Conservation (phyloP, 2,329 filamentous ascomycete species). For the Pseudocercospora ulei region DNA sequence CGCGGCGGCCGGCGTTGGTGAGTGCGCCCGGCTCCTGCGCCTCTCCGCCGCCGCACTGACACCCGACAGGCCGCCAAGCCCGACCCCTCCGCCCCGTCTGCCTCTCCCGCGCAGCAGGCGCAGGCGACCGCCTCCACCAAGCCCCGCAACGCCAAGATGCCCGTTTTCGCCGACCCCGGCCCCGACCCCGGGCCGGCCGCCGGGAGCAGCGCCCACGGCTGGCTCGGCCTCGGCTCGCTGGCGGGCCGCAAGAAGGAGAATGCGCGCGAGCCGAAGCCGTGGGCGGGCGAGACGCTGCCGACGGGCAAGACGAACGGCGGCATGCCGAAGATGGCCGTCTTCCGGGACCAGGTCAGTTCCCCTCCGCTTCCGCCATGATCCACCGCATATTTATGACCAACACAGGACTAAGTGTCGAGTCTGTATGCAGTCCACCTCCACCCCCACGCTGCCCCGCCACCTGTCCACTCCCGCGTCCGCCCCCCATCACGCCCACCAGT, state of each 20-base stretch:
- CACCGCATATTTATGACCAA: slow-evolving; percentile 67
- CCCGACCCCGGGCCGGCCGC: slow-evolving; percentile 44
- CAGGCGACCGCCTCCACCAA: slow-evolving; percentile 48
- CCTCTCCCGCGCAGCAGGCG: slow-evolving; percentile 57
- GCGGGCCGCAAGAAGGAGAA: slow-evolving; percentile 93
- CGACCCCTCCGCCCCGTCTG: slow-evolving; percentile 61
- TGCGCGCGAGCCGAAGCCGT: slow-evolving; percentile 70
- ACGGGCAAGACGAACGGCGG: slow-evolving; percentile 71
- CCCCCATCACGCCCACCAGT: slow-evolving; percentile 54
- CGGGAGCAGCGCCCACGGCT: slow-evolving; percentile 58
- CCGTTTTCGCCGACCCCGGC: slow-evolving; percentile 72
- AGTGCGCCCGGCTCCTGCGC: slow-evolving; percentile 39
- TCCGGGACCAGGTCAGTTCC: slow-evolving; percentile 84
- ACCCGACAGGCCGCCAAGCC: slow-evolving; percentile 76
- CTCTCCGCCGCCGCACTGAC: too few species aligned
- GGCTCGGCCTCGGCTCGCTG: slow-evolving; percentile 84
- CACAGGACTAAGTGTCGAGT: slow-evolving; percentile 81
- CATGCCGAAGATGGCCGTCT: slow-evolving; percentile 75
- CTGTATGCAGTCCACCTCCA: slow-evolving; percentile 46
- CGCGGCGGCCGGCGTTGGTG: slow-evolving; percentile 51
- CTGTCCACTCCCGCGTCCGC: slow-evolving; percentile 25
- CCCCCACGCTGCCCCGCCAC: slow-evolving; percentile 27
- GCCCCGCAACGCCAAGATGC: slow-evolving; percentile 67
- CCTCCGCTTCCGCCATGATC: slow-evolving; percentile 28
- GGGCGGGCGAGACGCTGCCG: slow-evolving; percentile 84